Conservation (phyloP, 306 rosid species). For the Psophocarpus tetragonolobus region DNA sequence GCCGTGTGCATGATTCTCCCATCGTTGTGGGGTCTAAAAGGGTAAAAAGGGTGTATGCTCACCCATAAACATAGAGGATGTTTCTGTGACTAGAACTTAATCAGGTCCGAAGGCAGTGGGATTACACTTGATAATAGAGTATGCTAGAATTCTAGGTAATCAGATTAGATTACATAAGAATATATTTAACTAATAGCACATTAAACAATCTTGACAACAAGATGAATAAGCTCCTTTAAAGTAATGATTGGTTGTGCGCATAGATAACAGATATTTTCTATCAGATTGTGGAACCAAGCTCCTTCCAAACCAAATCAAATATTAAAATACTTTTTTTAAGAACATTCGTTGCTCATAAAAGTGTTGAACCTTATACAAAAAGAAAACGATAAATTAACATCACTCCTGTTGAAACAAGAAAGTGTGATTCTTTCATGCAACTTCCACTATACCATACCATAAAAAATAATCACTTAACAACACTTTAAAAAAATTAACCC, state of each 20-base stretch:
- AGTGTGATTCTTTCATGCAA: too few species aligned
- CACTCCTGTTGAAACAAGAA: constrained; percentile 8
- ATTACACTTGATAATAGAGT: background rate
- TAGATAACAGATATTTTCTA: constrained; percentile 11
- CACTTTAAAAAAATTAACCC: too few species aligned
- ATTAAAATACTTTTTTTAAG: background rate
- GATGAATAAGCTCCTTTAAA: constrained; percentile 3
- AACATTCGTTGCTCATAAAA: background rate
- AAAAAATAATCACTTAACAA: too few species aligned
- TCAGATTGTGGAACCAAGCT: background rate
- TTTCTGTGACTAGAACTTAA: background rate
- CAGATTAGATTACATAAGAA: background rate
- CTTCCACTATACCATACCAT: too few species aligned
- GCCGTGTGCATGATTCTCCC: background rate
- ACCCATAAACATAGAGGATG: background rate
- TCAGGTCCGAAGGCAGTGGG: background rate
- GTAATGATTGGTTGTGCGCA: background rate
- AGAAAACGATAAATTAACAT: constrained; percentile 12
- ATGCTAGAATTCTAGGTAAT: background rate
- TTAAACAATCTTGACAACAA: constrained; percentile 1
- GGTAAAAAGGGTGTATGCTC: background rate
- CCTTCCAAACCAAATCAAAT: constrained; percentile 11
- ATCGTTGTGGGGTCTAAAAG: background rate
- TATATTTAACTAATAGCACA: background rate
- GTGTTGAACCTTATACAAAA: background rate